phyloP scores from a whole-genome alignment of 352 stramenopile species.

The Phytophthora ramorum region DNA sequence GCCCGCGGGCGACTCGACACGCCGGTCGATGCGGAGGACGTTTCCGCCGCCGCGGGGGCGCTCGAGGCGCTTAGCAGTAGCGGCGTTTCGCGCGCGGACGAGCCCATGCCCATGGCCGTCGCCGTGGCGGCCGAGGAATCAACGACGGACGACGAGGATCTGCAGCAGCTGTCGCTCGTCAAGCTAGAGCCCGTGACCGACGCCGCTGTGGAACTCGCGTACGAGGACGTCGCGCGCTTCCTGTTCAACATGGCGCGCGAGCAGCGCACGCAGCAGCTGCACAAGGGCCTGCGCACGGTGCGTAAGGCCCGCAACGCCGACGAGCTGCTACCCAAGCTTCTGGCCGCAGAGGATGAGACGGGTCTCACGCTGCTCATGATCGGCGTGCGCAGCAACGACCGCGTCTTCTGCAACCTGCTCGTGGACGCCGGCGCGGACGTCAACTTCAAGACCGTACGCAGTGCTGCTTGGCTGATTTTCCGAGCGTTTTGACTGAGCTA shows the following conservation, averaged over 20 bases:
- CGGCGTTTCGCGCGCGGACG: slow-evolving; percentile 23
- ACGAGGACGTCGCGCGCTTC: slow-evolving; percentile 65
- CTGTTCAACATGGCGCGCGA: slow-evolving; percentile 70
- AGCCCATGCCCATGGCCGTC: slow-evolving; percentile 43
- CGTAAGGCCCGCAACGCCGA: slow-evolving; percentile 54
- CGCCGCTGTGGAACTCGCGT: slow-evolving; percentile 52
- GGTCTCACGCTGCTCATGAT: slow-evolving; percentile 88
- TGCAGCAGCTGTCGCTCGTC: slow-evolving; percentile 74
- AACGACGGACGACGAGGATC: slow-evolving; percentile 81
- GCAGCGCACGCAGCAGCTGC: slow-evolving; percentile 53
- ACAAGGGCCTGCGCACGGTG: slow-evolving; percentile 69
- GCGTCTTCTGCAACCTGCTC: slow-evolving; percentile 64
- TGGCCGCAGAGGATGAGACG: slow-evolving; percentile 76
- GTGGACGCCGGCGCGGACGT: slow-evolving; percentile 78
- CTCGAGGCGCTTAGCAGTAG: slow-evolving; percentile 42
- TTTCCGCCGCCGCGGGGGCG: slow-evolving; percentile 22
- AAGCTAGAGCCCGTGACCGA: slow-evolving; percentile 50
- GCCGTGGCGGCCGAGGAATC: slow-evolving; percentile 63
- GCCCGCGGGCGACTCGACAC: slow-evolving; percentile 36
- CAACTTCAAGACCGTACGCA: slow-evolving; percentile 81
- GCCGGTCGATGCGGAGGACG: slow-evolving; percentile 15
- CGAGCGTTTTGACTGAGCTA: no score
- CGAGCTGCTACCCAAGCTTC: slow-evolving; percentile 56
- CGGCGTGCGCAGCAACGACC: slow-evolving; percentile 68
- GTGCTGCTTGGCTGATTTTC: no score